Conservation (phyloP, 2,329 filamentous ascomycete genomes). For the Tolypocladium amazonense region DNA sequence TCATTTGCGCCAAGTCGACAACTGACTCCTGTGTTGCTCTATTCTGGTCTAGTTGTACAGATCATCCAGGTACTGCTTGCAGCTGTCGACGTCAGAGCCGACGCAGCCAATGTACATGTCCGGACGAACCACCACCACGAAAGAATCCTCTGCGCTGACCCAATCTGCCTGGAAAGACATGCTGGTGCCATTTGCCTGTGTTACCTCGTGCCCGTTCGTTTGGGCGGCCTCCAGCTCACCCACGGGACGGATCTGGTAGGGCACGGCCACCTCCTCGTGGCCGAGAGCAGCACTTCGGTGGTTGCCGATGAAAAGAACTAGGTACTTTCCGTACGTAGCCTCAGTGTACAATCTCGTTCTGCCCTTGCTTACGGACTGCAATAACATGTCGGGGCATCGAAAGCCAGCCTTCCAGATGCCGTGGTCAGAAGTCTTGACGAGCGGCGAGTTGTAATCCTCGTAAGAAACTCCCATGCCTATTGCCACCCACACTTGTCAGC, state of each 20-base stretch:
- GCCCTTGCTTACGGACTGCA: conserved; percentile 9
- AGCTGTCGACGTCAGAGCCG: conserved; percentile 13
- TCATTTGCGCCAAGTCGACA: not conserved
- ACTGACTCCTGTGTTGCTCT: not conserved
- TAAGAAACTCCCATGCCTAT: conserved; percentile 31
- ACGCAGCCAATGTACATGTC: conserved; percentile 30
- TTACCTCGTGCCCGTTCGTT: not conserved
- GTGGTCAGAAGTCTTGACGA: conserved; percentile 19
- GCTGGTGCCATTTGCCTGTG: not conserved
- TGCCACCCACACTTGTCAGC: not conserved
- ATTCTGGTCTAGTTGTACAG: conserved; percentile 5
- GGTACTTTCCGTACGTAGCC: conserved; percentile 19
- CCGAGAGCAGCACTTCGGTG: conserved; percentile 1
- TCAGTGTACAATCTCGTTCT: conserved; percentile 20
- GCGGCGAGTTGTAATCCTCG: conserved; percentile 19
- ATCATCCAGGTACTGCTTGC: conserved; percentile 15
- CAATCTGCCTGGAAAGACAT: conserved; percentile 18
- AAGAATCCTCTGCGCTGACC: conserved; percentile 13
- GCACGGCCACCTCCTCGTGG: conserved; percentile 3
- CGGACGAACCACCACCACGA: conserved; percentile 24
- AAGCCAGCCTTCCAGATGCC: conserved; percentile 27
- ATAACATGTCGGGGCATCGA: conserved; percentile 24
- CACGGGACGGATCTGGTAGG: not conserved
- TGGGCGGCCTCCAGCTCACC: not conserved
- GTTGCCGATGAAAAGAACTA: conserved; percentile 13